Conservation (phyloP, 169 alveolate genomes). For the Neospora caninum region DNA sequence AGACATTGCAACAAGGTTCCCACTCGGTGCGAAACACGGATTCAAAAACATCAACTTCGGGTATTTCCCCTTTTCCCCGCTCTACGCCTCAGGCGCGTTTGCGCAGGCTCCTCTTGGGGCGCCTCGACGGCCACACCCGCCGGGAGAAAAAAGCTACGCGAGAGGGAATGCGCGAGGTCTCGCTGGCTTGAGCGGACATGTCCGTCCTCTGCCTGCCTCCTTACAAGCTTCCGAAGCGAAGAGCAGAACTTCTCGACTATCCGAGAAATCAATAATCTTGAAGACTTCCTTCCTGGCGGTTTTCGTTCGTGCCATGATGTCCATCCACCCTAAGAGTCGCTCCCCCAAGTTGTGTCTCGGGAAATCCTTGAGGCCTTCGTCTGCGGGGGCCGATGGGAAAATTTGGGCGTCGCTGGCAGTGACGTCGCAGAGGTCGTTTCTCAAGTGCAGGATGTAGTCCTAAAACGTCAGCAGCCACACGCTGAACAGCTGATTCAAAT, state of each 20-base stretch:
- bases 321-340: constrained; percentile 16
- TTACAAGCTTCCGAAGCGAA: background rate
- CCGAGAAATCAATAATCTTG: constrained; percentile 2
- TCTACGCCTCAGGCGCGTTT: too few relatives aligned
- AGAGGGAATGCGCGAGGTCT: too few relatives aligned
- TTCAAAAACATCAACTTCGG: too few relatives aligned
- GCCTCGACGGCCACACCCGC: too few relatives aligned
- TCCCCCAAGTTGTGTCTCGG: constrained; percentile 27
- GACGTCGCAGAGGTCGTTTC: constrained; percentile 29
- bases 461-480: background rate
- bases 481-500: background rate
- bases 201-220: background rate
- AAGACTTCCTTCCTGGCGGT: constrained; percentile 6
- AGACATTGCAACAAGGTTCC: too few relatives aligned
- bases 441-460: constrained; percentile 12
- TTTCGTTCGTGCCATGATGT: background rate
- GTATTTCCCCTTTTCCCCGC: too few relatives aligned
- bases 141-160: too few relatives aligned
- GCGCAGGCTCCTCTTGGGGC: too few relatives aligned
- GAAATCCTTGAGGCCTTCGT: background rate
- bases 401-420: constrained; percentile 6
- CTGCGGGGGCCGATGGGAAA: constrained; percentile 5
- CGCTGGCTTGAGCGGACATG: too few relatives aligned
- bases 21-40: too few relatives aligned
- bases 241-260: background rate